Evolutionary conservation across 2,329 filamentous ascomycete species (phyloP).

Genomic region (Paracoccidioides lutzii): DNA sequence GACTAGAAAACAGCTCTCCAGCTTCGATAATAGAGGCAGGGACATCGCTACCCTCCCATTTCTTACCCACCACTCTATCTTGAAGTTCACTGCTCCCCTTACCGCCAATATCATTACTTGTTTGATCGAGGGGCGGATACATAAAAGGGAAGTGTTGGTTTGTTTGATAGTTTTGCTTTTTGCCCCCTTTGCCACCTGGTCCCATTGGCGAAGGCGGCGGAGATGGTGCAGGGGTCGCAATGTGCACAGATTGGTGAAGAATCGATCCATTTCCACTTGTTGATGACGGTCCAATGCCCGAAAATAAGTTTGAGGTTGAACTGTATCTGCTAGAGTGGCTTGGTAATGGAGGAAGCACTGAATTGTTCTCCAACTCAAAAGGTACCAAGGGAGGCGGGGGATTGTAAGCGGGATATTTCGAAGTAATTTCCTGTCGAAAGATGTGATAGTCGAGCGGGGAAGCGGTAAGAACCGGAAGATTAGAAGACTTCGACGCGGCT

Average conservation of each 20-base stretch:
- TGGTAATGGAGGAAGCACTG: constrained; percentile 68
- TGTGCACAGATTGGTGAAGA: constrained; percentile 89
- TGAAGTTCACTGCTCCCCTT: constrained; percentile 68
- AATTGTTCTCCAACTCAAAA: constrained; percentile 80
- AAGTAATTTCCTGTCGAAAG: constrained; percentile 92
- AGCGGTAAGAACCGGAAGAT: constrained; percentile 70
- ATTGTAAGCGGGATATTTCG: constrained; percentile 94
- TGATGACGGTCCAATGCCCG: constrained; percentile 38
- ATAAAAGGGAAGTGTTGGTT: constrained; percentile 98
- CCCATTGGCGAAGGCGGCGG: constrained; percentile 84
- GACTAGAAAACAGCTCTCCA: constrained; percentile 75
- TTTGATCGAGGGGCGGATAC: constrained; percentile 82
- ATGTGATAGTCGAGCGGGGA: constrained; percentile 92
- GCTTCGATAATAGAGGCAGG: constrained; percentile 92
- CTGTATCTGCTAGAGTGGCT: constrained; percentile 55
- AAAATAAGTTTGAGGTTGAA: constrained; percentile 49
- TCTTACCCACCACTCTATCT: constrained; percentile 51
- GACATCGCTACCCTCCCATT: constrained; percentile 79
- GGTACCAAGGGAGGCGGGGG: constrained; percentile 73
- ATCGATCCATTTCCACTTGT: constrained; percentile 51
- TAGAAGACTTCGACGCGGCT: constrained; percentile 17
- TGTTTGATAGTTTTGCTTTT: constrained; percentile 98
- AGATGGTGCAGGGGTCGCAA: constrained; percentile 93
- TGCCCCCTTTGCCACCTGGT: constrained; percentile 74
- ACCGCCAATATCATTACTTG: constrained; percentile 79